Evolutionary conservation across 441 rosid species (phyloP), one percentile per base, ranked within the genome.

Genomic region (Omphalea diandra): DNA sequence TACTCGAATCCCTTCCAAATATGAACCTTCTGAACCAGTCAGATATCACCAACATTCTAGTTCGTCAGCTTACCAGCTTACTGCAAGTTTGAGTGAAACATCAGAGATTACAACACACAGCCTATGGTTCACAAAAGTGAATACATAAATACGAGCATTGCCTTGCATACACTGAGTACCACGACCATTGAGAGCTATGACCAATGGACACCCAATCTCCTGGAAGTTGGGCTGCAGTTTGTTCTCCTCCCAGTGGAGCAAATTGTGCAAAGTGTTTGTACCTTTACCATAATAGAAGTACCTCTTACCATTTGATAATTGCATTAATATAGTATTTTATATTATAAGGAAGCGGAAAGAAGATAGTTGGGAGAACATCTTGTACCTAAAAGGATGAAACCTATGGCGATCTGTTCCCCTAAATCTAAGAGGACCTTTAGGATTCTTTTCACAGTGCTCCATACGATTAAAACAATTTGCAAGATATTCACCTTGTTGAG

Each of bases 371-470:
- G 54, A 65, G 35, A 35, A 40, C 40, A 57, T 47, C 24, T n/a
- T 68, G 10, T 72, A 91, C 98, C 96, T 87, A 69, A 93, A 93
- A 56, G 98, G 98, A 55, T 65, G 90, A 80, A 93, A 89, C 36
- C 94, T 84, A 66, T 93, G 96, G 67, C 96, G 94, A 56, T 97
- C 98, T 72, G 80, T 79, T 80, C 84, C 96, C 82, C 94, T 85
- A 82, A 90, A 85, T 77, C 96, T 83, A 47, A 88, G 57, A 53
- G 98, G 98, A 31, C 98, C 98, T 85, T 93, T 91, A 15, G 98
- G 96, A 69, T 86, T 67, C 71, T 74, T 79, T 75, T 85, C 93
- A 10, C 93, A 85, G 36, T 81, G 82, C 73, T 88, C 97, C 93
- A 86, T 91, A 0, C 94, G 89, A 72, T 89, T 90, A 73, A 93